phyloP scores from a whole-genome alignment of 306 rosid genomes.

The Medicago lupulina region DNA sequence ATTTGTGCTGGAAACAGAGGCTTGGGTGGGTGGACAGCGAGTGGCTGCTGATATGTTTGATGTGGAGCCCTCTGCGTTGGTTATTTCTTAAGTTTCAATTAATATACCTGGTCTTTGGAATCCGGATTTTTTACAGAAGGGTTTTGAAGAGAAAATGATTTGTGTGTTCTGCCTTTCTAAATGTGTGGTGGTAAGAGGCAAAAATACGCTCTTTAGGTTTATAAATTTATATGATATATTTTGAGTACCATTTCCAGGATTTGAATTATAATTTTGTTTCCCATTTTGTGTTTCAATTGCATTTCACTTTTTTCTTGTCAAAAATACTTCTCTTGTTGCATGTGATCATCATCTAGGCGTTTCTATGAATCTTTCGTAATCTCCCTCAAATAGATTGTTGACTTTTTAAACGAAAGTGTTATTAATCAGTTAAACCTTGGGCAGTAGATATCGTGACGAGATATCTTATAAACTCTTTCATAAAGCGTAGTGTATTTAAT shows the following conservation, averaged over 20 bases:
- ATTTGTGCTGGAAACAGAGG: slow-evolving; percentile 25
- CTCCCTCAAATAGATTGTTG: not conserved
- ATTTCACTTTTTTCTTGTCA: not conserved
- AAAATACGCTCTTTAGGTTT: slow-evolving; percentile 17
- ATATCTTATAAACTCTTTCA: not conserved
- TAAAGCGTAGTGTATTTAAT: no score
- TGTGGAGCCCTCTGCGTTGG: slow-evolving; percentile 29
- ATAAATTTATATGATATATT: slow-evolving; percentile 43
- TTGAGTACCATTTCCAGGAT: slow-evolving; percentile 26
- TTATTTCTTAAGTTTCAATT: slow-evolving; percentile 44
- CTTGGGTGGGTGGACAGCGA: slow-evolving; percentile 33
- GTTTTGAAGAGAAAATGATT: slow-evolving; percentile 50
- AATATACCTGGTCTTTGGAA: slow-evolving; percentile 45
- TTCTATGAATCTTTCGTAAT: not conserved
- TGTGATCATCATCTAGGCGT: not conserved
- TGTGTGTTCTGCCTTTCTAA: slow-evolving; percentile 37
- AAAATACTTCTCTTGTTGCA: not conserved
- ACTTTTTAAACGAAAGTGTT: not conserved
- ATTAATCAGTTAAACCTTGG: no score
- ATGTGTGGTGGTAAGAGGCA: slow-evolving; percentile 32
- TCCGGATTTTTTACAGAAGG: slow-evolving; percentile 48
- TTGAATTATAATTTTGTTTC: slow-evolving; percentile 26
- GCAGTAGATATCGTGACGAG: no score
- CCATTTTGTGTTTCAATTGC: not conserved
- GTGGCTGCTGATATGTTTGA: slow-evolving; percentile 26